phyloP scores from a whole-genome alignment of 176 grass and related monocot species.

The Bothriochloa decipiens region DNA sequence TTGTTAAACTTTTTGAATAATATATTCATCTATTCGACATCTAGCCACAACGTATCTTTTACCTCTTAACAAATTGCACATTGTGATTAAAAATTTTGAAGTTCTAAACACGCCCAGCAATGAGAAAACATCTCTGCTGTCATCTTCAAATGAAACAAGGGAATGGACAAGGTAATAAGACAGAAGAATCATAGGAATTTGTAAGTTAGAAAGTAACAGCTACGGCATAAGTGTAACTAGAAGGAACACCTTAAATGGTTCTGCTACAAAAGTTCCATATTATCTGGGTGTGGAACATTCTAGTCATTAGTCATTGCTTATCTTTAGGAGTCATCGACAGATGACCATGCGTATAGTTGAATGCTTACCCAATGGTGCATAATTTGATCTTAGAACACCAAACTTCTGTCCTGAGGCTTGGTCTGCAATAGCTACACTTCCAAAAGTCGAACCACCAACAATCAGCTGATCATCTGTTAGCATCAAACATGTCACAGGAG shows the following conservation, averaged over 20 bases:
- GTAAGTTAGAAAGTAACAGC: background rate
- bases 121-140: background rate
- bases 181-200: background rate
- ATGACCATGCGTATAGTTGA: background rate
- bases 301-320: conserved; percentile 19
- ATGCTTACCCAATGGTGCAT: conserved; percentile 72
- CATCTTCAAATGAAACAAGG: background rate
- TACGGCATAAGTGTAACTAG: background rate
- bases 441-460: conserved; percentile 86
- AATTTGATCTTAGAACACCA: conserved; percentile 73
- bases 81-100: background rate
- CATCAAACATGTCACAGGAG: conserved; percentile 78
- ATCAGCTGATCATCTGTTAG: conserved; percentile 84
- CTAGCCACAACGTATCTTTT: background rate
- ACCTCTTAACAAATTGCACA: background rate
- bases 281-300: background rate
- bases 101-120: background rate
- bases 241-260: background rate
- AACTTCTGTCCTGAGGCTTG: conserved; percentile 76
- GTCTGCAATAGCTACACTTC: conserved; percentile 82
- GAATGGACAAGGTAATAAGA: background rate
- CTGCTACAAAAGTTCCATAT: background rate
- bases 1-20: background rate
- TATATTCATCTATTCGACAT: background rate
- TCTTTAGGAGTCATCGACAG: background rate